Percentiles rank a stretch among this genome's conserved stretches.
These are phyloP conservation scores for Hypoxylon subgilvum DNA, from an alignment of 495 filamentous ascomycete species.

Conservation along the genomic window DNA sequence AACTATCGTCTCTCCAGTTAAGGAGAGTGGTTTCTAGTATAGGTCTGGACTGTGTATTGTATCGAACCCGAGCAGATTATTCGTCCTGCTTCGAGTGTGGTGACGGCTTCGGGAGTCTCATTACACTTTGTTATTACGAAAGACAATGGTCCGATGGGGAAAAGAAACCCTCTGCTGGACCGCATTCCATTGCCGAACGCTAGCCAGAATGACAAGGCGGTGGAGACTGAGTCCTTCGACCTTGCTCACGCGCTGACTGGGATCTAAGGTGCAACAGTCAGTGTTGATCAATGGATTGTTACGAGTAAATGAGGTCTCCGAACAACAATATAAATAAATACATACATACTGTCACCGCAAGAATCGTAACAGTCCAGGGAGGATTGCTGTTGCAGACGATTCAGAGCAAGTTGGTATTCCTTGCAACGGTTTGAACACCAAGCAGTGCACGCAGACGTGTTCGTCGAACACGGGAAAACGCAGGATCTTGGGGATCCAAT, in stretches of 20 bases:
- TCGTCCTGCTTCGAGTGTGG: background rate
- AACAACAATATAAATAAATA: too few relatives aligned
- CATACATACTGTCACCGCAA: slow-evolving; percentile 5
- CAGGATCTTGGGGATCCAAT: background rate
- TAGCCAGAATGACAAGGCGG: slow-evolving; percentile 32
- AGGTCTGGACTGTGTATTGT: background rate
- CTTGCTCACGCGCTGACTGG: slow-evolving; percentile 29
- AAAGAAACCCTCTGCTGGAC: slow-evolving; percentile 25
- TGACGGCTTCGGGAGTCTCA: background rate
- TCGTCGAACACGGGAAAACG: slow-evolving; percentile 2
- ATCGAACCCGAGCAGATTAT: slow-evolving; percentile 1
- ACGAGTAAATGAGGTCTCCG: slow-evolving; percentile 16
- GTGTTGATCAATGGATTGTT: slow-evolving; percentile 28
- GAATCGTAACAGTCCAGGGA: slow-evolving; percentile 6
- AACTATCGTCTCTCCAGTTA: background rate
- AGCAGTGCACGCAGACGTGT: background rate
- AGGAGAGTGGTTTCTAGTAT: slow-evolving; percentile 4
- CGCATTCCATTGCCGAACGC: slow-evolving; percentile 32
- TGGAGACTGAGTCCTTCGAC: slow-evolving; percentile 29
- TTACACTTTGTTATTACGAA: background rate
- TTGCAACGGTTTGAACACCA: background rate
- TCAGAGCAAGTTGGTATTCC: background rate
- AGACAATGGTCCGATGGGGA: slow-evolving; percentile 2
- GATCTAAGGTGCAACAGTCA: slow-evolving; percentile 36
- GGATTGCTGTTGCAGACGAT: slow-evolving; percentile 11